Evolutionary conservation across 2,329 filamentous ascomycete species (phyloP).

Genomic region (Cercospora citrullina): DNA sequence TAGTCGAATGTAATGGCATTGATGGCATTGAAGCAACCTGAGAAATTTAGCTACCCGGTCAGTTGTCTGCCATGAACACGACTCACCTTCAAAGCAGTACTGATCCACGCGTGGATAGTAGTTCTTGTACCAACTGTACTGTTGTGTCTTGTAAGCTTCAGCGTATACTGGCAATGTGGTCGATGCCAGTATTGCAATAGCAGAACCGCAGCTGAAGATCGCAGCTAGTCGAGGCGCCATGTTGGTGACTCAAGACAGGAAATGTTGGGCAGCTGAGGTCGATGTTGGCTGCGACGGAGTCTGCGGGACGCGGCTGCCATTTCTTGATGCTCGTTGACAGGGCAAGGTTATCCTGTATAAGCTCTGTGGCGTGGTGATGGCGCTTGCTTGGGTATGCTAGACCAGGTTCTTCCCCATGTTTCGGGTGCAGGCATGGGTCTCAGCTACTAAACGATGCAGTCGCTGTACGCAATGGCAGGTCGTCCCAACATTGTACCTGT

Average conservation of each 20-base stretch:
- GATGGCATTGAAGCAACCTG: slow-evolving; percentile 7
- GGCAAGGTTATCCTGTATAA: neutral
- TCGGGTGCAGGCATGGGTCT: neutral
- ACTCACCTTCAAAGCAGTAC: slow-evolving; percentile 22
- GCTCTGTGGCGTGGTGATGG: neutral
- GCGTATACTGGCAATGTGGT: neutral
- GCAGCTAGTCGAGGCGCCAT: neutral
- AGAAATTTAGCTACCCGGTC: no score
- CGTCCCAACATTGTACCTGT: neutral
- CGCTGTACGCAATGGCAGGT: neutral
- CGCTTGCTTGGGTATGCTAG: slow-evolving; percentile 1
- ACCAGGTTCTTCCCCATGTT: neutral
- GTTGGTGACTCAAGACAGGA: neutral
- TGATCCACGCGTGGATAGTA: slow-evolving; percentile 20
- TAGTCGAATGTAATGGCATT: slow-evolving; percentile 19
- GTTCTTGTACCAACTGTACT: slow-evolving; percentile 25
- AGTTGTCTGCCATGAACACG: no score
- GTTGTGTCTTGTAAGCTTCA: slow-evolving; percentile 8
- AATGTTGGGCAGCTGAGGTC: neutral
- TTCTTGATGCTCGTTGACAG: neutral
- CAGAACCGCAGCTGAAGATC: neutral
- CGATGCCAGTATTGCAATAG: neutral
- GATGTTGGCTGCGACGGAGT: neutral
- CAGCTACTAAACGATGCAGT: neutral
- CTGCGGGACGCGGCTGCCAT: neutral